Conservation (phyloP, 345 rosid genomes). For the Dovyalis caffra region DNA sequence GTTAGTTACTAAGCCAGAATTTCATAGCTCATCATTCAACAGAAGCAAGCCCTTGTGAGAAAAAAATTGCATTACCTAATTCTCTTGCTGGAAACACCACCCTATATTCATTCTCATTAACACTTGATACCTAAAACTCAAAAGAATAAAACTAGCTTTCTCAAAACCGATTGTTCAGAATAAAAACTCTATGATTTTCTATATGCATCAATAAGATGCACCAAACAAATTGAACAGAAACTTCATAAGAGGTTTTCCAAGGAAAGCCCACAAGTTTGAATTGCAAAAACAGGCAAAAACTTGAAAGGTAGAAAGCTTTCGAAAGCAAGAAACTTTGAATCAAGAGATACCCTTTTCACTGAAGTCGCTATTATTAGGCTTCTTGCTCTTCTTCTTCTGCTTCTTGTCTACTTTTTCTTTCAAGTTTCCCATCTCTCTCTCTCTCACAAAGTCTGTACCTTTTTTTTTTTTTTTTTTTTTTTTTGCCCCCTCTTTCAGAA, state of each 20-base stretch:
- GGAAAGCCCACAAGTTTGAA: neutral
- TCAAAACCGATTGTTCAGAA: neutral
- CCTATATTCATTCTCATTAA: neutral
- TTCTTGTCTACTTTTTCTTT: slow-evolving; percentile 3
- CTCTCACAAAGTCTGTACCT: neutral
- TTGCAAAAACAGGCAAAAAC: neutral
- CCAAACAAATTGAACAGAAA: neutral
- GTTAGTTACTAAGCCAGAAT: neutral
- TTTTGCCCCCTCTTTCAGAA: neutral
- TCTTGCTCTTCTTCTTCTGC: neutral
- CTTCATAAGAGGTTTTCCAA: no score
- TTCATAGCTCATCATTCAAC: neutral
- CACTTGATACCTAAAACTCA: neutral
- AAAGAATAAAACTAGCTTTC: neutral
- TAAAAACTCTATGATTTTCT: neutral
- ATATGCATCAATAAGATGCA: neutral
- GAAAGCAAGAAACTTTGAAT: neutral
- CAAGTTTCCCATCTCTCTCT: slow-evolving; percentile 12
- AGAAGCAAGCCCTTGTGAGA: neutral
- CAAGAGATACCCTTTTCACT: slow-evolving; percentile 6
- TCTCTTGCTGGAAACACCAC: neutral
- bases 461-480: neutral
- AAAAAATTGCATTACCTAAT: neutral
- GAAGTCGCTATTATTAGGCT: neutral
- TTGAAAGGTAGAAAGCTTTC: neutral